phyloP scores from a whole-genome alignment of 192 early-diverging fungal species.

The Phycomyces nitens region DNA sequence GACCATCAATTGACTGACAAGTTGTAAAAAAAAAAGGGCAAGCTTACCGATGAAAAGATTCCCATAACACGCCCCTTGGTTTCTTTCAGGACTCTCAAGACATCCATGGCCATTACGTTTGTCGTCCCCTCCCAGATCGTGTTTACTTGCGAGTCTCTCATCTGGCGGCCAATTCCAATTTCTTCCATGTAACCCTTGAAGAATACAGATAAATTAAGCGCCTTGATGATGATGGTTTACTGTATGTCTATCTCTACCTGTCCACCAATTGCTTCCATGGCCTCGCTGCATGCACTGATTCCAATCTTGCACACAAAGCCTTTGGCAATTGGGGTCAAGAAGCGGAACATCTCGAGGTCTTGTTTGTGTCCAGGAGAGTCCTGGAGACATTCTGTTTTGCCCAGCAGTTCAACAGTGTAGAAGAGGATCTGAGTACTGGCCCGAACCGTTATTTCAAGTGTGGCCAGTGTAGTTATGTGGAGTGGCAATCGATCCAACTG shows the following conservation, averaged over 20 bases:
- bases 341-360: slow-evolving; percentile 46
- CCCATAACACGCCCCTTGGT: slow-evolving; percentile 32
- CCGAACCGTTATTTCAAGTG: slow-evolving; percentile 51
- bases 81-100: slow-evolving; percentile 49
- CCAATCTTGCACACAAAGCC: slow-evolving; percentile 51
- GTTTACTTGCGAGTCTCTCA: slow-evolving; percentile 66
- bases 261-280: slow-evolving; percentile 67
- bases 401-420: slow-evolving; percentile 54
- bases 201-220: background rate
- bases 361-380: slow-evolving; percentile 14
- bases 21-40: too few species aligned
- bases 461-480: slow-evolving; percentile 55
- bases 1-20: too few species aligned
- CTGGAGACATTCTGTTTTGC: slow-evolving; percentile 43
- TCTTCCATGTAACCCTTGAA: slow-evolving; percentile 69
- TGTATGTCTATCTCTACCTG: slow-evolving; percentile 23
- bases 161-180: slow-evolving; percentile 49
- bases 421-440: slow-evolving; percentile 54
- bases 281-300: slow-evolving; percentile 45
- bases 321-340: slow-evolving; percentile 69
- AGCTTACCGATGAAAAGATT: background rate
- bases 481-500: slow-evolving; percentile 53
- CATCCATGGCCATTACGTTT: slow-evolving; percentile 63
- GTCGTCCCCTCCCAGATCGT: slow-evolving; percentile 77
- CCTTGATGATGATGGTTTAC: background rate